phyloP scores from a whole-genome alignment of 345 rosid species.

The Heritiera littoralis region DNA sequence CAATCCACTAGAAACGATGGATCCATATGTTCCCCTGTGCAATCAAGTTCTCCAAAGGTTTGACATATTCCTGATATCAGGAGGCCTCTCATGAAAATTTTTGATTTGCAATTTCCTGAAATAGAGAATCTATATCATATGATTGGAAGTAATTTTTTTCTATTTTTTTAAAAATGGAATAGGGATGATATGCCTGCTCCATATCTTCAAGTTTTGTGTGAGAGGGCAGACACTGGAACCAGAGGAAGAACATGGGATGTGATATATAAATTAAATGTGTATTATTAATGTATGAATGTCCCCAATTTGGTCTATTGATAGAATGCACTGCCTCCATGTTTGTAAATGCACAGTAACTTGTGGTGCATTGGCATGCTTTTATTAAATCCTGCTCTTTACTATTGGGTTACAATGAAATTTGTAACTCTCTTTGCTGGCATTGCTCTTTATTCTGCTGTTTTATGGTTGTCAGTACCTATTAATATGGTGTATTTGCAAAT shows the following conservation, averaged over 20 bases:
- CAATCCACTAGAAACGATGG: slow-evolving; percentile 57
- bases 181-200: not conserved
- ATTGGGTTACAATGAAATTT: not conserved
- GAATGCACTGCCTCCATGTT: not conserved
- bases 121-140: not conserved
- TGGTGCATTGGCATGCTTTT: not conserved
- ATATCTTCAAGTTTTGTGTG: not conserved
- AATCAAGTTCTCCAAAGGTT: slow-evolving; percentile 65
- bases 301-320: not conserved
- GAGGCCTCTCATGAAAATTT: not conserved
- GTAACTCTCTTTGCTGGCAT: not conserved
- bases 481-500: not conserved
- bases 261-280: not conserved
- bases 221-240: not conserved
- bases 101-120: not conserved
- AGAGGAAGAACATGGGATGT: not conserved
- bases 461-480: not conserved
- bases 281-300: not conserved
- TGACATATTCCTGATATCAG: slow-evolving; percentile 2
- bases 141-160: not conserved
- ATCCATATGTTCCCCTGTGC: slow-evolving; percentile 53
- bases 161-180: not conserved
- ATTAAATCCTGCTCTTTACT: not conserved
- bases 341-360: not conserved
- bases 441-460: not conserved